Conservation (phyloP, 805 yeast species). For the Metschnikowia kunwiensis region DNA sequence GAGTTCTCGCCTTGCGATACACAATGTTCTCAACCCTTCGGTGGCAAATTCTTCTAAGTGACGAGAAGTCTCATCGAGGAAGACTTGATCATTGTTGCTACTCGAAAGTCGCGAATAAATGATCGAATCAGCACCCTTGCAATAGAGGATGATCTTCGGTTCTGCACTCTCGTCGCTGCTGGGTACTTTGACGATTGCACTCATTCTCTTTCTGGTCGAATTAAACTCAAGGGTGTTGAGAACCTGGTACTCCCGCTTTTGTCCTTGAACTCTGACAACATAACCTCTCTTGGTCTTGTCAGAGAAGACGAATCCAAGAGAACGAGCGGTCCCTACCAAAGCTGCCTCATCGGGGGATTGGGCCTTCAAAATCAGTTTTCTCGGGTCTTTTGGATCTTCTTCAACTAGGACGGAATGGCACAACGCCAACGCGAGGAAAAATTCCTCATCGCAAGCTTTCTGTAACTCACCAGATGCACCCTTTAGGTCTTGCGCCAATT, state of each 20-base stretch:
- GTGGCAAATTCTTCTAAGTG: conserved; percentile 78
- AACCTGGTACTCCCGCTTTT: conserved; percentile 65
- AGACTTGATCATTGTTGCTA: conserved; percentile 42
- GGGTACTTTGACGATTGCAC: conserved; percentile 73
- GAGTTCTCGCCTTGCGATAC: conserved; percentile 71
- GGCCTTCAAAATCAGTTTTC: conserved; percentile 58
- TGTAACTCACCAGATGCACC: conserved; percentile 52
- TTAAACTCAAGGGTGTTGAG: conserved; percentile 73
- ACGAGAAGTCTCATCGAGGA: conserved; percentile 62
- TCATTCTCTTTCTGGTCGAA: conserved; percentile 85
- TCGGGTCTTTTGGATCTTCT: conserved; percentile 57
- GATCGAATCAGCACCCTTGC: conserved; percentile 85
- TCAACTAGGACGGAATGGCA: conserved; percentile 80
- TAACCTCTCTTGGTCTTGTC: conserved; percentile 68
- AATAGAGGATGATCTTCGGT: conserved; percentile 58
- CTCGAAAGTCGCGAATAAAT: conserved; percentile 62
- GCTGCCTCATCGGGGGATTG: conserved; percentile 91
- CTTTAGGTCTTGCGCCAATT: conserved; percentile 58
- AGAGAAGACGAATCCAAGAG: conserved; percentile 65
- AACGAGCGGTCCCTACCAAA: conserved; percentile 75
- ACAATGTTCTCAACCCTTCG: conserved; percentile 78
- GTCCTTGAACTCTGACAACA: conserved; percentile 66
- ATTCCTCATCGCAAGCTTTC: conserved; percentile 61
- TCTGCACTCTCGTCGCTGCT: conserved; percentile 30
- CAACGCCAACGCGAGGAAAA: conserved; percentile 70